Evolutionary conservation across 1,139 yeast species (phyloP), one percentile per base, ranked within the genome.

Genomic region (Debaryomyces subglobosus): DNA sequence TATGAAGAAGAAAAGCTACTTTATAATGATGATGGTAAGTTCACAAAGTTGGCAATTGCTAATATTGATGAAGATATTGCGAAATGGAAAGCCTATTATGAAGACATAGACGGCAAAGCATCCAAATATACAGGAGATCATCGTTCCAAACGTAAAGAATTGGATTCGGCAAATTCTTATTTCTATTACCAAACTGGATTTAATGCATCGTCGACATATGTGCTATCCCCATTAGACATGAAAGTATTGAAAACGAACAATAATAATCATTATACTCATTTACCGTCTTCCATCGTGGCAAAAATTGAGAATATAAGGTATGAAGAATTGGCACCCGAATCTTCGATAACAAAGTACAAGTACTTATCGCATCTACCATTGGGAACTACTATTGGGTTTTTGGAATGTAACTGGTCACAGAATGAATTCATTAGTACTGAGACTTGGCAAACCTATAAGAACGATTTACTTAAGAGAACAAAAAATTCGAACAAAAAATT

Each of bases 321-420:
- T 60, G 85, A 81, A 51, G 92, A 86, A 25, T 74, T 83, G 43
- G 47, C 83, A 71, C 48, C 81, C 58, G 68, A 83, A 68, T 51
- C 72, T 52, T 64, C 88, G 12, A 67, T 85, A 6, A 79, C 82
- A 48, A 82, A 84, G 56, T 79, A 79, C 63, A 92, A 90, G 62
- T 91, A 88, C 62, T 69, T 94, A 49, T 78, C 88, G 0, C 96
- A 92, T 65, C 67, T 91, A 33, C 98, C 99, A 0, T 63, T 82
- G 29, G 97, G 97, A 1, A 85, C 96, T 0, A 87, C 88, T 39
- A 68, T 94, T 41, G 96, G 94, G 12, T 85, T 90, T 54, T 61
- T 95, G 49, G 98, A 94, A 59, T 81, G 97, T 50, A 85, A 89
- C 60, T 94, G 99, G 98, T 54, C 61, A 30, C 68, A 73, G 32